These are phyloP conservation scores for Populus simonii DNA, from an alignment of 345 rosid genomes.

Conservation along the genomic window DNA sequence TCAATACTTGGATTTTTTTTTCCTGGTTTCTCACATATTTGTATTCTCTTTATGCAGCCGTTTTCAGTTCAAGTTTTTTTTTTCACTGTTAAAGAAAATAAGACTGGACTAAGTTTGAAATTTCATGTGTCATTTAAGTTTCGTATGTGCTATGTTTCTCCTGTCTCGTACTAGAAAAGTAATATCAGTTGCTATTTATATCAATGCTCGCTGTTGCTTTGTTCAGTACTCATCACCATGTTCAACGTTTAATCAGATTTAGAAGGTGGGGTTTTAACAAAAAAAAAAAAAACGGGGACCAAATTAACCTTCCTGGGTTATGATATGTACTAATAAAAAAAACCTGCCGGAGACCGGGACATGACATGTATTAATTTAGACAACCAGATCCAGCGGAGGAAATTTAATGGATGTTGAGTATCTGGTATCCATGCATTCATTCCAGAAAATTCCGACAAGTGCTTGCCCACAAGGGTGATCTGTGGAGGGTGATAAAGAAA, in stretches of 20 bases:
- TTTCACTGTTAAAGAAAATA: too few relatives aligned
- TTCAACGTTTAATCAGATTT: background rate
- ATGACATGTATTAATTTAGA: background rate
- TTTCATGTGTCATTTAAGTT: too few relatives aligned
- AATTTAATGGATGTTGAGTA: too few relatives aligned
- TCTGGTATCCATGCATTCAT: background rate
- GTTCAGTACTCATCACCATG: background rate
- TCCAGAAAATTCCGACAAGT: background rate
- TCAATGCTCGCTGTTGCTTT: background rate
- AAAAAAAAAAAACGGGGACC: background rate
- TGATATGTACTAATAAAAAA: background rate
- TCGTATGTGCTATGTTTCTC: background rate
- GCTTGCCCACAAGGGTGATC: background rate
- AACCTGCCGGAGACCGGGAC: background rate
- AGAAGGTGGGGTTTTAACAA: background rate
- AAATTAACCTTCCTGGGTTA: background rate
- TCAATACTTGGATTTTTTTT: too few relatives aligned
- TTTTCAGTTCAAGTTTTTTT: too few relatives aligned
- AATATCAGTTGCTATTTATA: background rate
- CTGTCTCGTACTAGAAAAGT: background rate
- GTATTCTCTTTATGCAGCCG: too few relatives aligned
- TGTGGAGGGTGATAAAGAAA: background rate
- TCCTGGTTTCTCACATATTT: too few relatives aligned
- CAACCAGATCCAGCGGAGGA: background rate
- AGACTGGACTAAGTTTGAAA: too few relatives aligned